phyloP scores from a whole-genome alignment of 306 rosid genomes.

The Ochetophila trinervis region DNA sequence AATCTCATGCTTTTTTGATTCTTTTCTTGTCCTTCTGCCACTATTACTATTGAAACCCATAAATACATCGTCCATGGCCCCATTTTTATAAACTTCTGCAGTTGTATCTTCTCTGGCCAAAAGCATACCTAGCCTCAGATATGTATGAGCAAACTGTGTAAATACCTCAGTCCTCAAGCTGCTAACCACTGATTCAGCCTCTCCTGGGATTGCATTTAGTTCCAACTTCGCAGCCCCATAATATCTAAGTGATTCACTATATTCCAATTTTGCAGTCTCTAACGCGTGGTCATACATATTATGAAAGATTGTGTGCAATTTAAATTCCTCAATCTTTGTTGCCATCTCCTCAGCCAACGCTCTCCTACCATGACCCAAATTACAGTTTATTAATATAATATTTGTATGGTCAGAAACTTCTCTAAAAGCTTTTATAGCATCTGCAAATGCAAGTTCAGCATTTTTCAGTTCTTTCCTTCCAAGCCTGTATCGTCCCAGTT shows the following conservation, averaged over 20 bases:
- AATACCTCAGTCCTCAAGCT: conserved; percentile 70
- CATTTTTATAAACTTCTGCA: conserved; percentile 66
- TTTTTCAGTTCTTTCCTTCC: conserved; percentile 59
- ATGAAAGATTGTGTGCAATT: conserved; percentile 46
- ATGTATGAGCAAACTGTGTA: conserved; percentile 85
- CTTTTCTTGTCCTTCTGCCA: conserved; percentile 48
- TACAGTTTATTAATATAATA: conserved; percentile 81
- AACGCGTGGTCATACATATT: conserved; percentile 64
- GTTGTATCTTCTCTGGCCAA: conserved; percentile 81
- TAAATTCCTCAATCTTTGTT: conserved; percentile 60
- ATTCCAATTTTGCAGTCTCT: conserved; percentile 78
- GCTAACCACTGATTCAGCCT: conserved; percentile 37
- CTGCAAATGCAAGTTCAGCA: conserved; percentile 77
- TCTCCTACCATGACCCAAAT: conserved; percentile 93
- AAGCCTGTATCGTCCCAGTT: conserved; percentile 79
- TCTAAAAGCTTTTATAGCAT: conserved; percentile 86
- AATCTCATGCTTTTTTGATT: conserved; percentile 68
- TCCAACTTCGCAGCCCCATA: conserved; percentile 86
- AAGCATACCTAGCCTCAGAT: conserved; percentile 93
- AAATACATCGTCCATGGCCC: conserved; percentile 41
- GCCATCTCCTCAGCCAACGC: conserved; percentile 87
- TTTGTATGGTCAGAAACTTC: conserved; percentile 88
- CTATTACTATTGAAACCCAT: conserved; percentile 28
- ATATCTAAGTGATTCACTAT: conserved; percentile 76
- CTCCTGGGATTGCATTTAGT: conserved; percentile 47